Evolutionary conservation across 2,329 filamentous ascomycete genomes (phyloP).

Genomic region (Hawksworthiomyces lignivorus): DNA sequence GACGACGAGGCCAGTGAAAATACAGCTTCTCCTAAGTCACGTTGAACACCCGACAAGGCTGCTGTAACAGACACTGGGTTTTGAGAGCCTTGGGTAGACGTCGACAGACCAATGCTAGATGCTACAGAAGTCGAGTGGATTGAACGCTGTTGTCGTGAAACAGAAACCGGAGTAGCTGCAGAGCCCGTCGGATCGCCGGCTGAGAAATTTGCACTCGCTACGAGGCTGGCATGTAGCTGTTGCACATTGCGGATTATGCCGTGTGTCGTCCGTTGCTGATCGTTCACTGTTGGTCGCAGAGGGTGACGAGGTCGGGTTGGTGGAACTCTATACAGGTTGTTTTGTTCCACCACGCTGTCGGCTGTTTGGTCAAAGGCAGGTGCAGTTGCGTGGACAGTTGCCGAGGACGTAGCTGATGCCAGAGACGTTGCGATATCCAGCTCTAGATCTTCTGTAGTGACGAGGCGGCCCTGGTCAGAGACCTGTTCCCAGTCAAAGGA

Average conservation of each 20-base stretch:
- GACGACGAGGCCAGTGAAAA: neutral
- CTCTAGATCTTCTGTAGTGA: constrained; percentile 10
- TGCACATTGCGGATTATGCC: too few species aligned
- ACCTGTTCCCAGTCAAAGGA: constrained; percentile 11
- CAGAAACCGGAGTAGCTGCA: too few species aligned
- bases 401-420: neutral
- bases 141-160: too few species aligned
- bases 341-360: neutral
- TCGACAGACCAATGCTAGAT: too few species aligned
- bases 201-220: too few species aligned
- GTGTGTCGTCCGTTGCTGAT: too few species aligned
- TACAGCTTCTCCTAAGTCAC: constrained; percentile 1
- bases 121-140: too few species aligned
- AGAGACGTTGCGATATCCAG: constrained; percentile 6
- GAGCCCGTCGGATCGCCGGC: too few species aligned
- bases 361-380: neutral
- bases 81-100: too few species aligned
- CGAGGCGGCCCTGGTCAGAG: constrained; percentile 1
- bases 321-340: constrained; percentile 3
- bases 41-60: constrained; percentile 8
- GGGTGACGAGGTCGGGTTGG: constrained; percentile 3
- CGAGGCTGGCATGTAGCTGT: too few species aligned
- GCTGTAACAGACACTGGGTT: too few species aligned
- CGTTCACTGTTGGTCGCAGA: neutral
- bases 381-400: neutral